phyloP scores from a whole-genome alignment of 78 protist species.

The Pigoraptor vietnamica region DNA sequence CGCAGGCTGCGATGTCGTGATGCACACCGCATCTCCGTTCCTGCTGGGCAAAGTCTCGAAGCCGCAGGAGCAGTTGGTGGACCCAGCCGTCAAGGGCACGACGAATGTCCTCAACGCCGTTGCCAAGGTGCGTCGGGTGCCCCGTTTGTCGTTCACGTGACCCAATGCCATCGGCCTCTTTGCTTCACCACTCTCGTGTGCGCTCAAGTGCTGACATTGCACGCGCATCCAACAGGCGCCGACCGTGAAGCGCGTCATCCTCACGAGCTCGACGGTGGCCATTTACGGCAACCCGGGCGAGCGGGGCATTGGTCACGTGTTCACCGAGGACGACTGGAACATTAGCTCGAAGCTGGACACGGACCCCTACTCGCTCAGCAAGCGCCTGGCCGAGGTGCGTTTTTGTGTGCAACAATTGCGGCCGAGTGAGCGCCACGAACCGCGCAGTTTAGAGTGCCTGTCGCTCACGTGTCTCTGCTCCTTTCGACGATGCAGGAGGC shows the following conservation, averaged over 20 bases:
- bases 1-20: conserved; percentile 7
- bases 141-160: too few species aligned
- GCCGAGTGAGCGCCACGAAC: too few species aligned
- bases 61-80: neutral
- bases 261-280: conserved; percentile 17
- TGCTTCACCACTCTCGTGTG: too few species aligned
- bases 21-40: conserved; percentile 54
- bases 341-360: neutral
- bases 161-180: too few species aligned
- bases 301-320: neutral
- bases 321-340: conserved; percentile 41
- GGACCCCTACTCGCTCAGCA: conserved; percentile 21
- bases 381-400: conserved; percentile 20
- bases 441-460: too few species aligned
- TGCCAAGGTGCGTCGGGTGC: neutral
- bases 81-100: conserved; percentile 45
- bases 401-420: neutral
- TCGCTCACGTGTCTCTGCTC: too few species aligned
- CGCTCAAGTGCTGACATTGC: neutral
- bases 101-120: conserved; percentile 16
- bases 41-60: neutral
- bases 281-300: neutral
- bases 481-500: conserved; percentile 15
- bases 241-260: conserved; percentile 23
- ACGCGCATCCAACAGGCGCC: neutral